Evolutionary conservation across 176 grass and related monocot genomes (phyloP).

Genomic region (Triticum timopheevii): DNA sequence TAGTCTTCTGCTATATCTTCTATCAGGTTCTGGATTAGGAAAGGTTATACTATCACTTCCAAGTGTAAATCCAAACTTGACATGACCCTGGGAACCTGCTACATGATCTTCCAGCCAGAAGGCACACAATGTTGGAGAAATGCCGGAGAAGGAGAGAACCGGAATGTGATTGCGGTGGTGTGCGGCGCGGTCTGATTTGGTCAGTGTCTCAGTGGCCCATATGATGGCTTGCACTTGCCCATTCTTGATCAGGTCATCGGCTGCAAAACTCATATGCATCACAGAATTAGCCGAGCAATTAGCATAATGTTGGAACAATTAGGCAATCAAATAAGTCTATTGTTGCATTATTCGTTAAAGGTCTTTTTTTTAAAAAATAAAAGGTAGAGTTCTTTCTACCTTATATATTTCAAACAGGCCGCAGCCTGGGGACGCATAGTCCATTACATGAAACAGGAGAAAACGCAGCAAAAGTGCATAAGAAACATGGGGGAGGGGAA

Average conservation of each 20-base stretch:
- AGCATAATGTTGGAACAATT: not conserved
- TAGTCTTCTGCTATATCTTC: not conserved
- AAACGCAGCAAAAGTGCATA: too few relatives aligned
- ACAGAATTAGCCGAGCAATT: not conserved
- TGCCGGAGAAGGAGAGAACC: conserved; percentile 33
- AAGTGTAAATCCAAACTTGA: not conserved
- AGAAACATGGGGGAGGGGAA: too few relatives aligned
- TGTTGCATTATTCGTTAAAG: too few relatives aligned
- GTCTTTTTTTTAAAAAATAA: not conserved
- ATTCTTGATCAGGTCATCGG: conserved; percentile 40
- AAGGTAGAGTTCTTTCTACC: too few relatives aligned
- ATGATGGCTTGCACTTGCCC: conserved; percentile 39
- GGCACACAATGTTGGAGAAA: not conserved
- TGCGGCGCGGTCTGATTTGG: not conserved
- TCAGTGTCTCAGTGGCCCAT: conserved; percentile 13
- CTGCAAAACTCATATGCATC: conserved; percentile 1
- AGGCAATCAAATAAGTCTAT: too few relatives aligned
- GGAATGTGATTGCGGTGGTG: conserved; percentile 22
- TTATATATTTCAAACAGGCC: too few relatives aligned
- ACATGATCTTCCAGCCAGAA: not conserved
- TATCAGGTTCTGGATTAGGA: not conserved
- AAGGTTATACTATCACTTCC: not conserved
- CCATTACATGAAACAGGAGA: too few relatives aligned
- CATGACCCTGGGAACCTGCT: not conserved
- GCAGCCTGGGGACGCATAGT: too few relatives aligned